Evolutionary conservation across 345 rosid species (phyloP), one percentile per base, ranked within the genome.

Genomic region (Luvunga scandens): DNA sequence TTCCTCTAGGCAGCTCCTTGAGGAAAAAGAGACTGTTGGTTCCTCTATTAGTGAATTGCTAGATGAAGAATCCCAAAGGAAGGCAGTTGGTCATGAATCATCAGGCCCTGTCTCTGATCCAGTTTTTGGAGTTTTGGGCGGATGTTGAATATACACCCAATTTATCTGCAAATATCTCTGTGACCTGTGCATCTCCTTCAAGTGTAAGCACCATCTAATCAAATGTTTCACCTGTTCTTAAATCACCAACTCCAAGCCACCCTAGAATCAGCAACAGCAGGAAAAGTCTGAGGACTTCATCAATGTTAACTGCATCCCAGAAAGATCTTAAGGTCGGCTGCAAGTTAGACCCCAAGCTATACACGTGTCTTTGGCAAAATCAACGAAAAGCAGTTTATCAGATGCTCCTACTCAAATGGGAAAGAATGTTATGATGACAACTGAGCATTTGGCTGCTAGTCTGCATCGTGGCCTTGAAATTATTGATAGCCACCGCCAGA

Each of bases 401-500:
- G 75, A 69, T 65, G 77, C 81, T 74, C 76, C 81, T 83, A 77
- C 86, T 79, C 81, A 80, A 73, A 83, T 75, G 76, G 87, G 76
- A 75, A 86, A 62, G 81, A 83, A 80, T 77, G 70, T 78, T 68
- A 82, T 76, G 80, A 85, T 83, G 68, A 81, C 92, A 75, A 91
- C 92, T 60, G 92, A 88, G 65, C 85, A 90, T 83, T 82, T 97
- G 87, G 99, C 96, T n/a, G 96, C 98, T 79, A 97, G 99, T 86
- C 97, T 97, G 77, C 93, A 94, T 66, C 93, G 90, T 64, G 99
- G 98, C 81, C 87, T 97, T 85, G 94, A 93, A 86, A 90, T 93
- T 84, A 87, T 97, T 69, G 98, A 84, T 60, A 73, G 81, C 78
- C 91, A 92, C 62, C 85, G 89, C 80, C 92, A 84, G 87, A 93